These are phyloP conservation scores for Xylaria sp. DNA, from an alignment of 2,329 filamentous ascomycete species.

Conservation along the genomic window DNA sequence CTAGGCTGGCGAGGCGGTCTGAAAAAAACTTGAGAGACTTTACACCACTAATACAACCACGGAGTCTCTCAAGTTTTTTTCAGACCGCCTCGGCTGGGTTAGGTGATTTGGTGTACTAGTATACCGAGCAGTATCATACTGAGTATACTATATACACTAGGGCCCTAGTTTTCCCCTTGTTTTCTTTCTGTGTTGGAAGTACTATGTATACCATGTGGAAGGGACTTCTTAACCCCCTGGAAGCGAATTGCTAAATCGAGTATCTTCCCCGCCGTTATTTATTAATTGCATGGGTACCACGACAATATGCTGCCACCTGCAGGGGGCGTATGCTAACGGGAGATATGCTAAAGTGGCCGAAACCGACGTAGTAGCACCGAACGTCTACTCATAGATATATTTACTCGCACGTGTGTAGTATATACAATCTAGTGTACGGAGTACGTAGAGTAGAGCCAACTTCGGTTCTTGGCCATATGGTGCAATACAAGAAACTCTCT, in stretches of 20 bases:
- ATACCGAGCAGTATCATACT: background rate
- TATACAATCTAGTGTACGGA: background rate
- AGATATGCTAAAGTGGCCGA: too few relatives aligned
- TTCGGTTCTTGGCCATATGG: background rate
- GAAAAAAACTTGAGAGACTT: too few relatives aligned
- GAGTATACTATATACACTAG: background rate
- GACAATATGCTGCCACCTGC: background rate
- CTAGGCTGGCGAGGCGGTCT: too few relatives aligned
- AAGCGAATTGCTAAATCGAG: background rate
- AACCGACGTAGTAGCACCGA: background rate
- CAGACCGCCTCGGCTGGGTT: too few relatives aligned
- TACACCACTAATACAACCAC: too few relatives aligned
- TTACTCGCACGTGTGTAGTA: background rate
- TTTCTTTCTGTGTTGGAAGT: background rate
- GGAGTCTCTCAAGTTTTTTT: too few relatives aligned
- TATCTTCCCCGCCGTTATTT: background rate
- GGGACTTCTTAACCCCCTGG: background rate
- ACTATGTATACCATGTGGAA: too few relatives aligned
- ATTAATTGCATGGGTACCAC: background rate
- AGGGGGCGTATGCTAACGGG: background rate
- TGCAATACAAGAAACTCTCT: background rate
- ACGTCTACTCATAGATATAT: background rate
- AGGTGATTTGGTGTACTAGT: slow-evolving; percentile 1
- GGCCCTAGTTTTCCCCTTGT: background rate
- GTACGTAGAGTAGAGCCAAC: background rate